Evolutionary conservation across 2,329 filamentous ascomycete genomes (phyloP).

Genomic region (Ilyonectria destructans): DNA sequence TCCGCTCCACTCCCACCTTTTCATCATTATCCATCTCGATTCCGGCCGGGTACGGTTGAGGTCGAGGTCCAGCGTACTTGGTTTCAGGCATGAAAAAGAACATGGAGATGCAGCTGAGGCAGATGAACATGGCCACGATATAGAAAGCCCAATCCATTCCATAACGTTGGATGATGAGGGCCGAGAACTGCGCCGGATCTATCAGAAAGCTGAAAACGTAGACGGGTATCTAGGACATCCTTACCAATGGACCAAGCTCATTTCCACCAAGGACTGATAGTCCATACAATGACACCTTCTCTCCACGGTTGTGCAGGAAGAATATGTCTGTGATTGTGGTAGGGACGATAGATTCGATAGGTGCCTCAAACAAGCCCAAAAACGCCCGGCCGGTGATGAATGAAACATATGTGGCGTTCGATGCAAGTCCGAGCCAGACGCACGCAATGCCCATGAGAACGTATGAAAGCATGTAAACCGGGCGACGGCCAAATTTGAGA

Average conservation of each 20-base stretch:
- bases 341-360: slow-evolving; percentile 27
- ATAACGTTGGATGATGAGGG: slow-evolving; percentile 24
- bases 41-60: neutral
- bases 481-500: slow-evolving; percentile 23
- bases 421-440: slow-evolving; percentile 27
- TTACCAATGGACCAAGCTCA: slow-evolving; percentile 28
- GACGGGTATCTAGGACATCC: neutral
- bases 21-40: neutral
- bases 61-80: slow-evolving; percentile 19
- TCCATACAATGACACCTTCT: slow-evolving; percentile 27
- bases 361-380: slow-evolving; percentile 20
- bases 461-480: slow-evolving; percentile 22
- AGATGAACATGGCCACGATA: slow-evolving; percentile 25
- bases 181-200: slow-evolving; percentile 11
- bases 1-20: slow-evolving; percentile 4
- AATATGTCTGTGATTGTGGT: slow-evolving; percentile 27
- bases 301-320: slow-evolving; percentile 25
- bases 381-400: slow-evolving; percentile 27
- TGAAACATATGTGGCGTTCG: slow-evolving; percentile 14
- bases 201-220: neutral
- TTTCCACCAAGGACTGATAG: slow-evolving; percentile 26
- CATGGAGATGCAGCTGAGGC: slow-evolving; percentile 26
- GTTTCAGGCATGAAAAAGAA: slow-evolving; percentile 32
- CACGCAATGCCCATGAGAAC: slow-evolving; percentile 27
- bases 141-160: slow-evolving; percentile 27